Conservation (phyloP, 108 stramenopile genomes). For the Skeletonema grethae region DNA sequence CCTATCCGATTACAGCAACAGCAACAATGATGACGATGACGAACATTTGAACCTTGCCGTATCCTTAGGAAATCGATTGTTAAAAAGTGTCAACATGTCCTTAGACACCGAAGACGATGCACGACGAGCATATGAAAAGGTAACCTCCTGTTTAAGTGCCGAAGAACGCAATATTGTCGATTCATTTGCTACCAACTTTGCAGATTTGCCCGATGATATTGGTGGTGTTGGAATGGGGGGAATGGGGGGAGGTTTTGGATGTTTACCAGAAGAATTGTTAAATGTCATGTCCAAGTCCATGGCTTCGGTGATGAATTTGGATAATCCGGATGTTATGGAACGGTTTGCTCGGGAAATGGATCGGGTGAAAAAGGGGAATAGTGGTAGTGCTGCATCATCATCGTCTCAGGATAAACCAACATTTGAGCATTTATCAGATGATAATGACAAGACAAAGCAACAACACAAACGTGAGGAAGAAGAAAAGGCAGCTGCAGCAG, state of each 20-base stretch:
- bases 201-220: neutral
- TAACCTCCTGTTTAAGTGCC: neutral
- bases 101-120: neutral
- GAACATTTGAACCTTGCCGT: neutral
- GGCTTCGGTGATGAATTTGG: neutral
- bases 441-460: neutral
- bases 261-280: neutral
- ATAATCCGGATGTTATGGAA: neutral
- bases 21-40: neutral
- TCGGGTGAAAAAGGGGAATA: neutral
- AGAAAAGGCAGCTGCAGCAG: neutral
- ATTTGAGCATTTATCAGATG: neutral
- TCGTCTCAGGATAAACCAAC: neutral
- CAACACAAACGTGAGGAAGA: neutral
- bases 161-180: neutral
- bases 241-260: neutral
- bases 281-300: constrained; percentile 2
- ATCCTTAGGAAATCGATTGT: neutral
- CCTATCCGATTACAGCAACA: neutral
- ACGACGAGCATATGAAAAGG: constrained; percentile 1
- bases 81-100: constrained; percentile 3
- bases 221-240: too few species aligned
- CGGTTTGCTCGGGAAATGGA: neutral
- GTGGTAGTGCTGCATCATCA: neutral
- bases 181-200: constrained; percentile 6